Conservation (phyloP, 2,329 filamentous ascomycete genomes). For the Cladosporium sp. region DNA sequence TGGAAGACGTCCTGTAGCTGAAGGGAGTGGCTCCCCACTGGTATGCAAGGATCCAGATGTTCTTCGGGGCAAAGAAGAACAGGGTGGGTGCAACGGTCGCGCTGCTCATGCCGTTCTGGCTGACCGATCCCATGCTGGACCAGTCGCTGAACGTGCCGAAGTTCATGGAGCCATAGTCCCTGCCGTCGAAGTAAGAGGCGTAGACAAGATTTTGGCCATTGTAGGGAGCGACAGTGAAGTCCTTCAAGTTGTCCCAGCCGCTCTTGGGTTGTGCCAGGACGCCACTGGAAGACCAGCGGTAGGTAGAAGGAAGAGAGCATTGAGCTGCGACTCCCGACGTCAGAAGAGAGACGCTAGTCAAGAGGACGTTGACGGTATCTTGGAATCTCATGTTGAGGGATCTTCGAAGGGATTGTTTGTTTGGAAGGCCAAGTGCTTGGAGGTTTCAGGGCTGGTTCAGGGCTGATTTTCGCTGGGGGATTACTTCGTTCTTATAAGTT, state of each 20-base stretch:
- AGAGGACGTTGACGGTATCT: not conserved
- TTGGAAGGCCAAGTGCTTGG: constrained; percentile 8
- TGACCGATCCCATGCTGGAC: constrained; percentile 47
- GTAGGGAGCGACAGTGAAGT: constrained; percentile 55
- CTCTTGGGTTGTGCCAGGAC: constrained; percentile 50
- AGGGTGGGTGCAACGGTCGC: constrained; percentile 56
- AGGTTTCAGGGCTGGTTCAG: constrained; percentile 8
- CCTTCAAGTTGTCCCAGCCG: constrained; percentile 58
- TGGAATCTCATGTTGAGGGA: constrained; percentile 2
- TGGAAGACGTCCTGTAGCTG: constrained; percentile 55
- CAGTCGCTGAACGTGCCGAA: constrained; percentile 55
- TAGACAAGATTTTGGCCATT: constrained; percentile 61
- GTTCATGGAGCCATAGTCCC: constrained; percentile 54
- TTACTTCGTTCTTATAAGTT: constrained; percentile 1
- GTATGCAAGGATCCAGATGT: constrained; percentile 58
- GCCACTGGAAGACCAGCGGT: constrained; percentile 46
- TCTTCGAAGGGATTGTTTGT: not conserved
- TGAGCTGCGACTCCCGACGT: constrained; percentile 8
- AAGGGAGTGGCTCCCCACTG: constrained; percentile 61
- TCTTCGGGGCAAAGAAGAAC: constrained; percentile 60
- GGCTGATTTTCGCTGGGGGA: not conserved
- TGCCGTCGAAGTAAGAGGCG: constrained; percentile 44
- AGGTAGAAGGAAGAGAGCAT: constrained; percentile 53
- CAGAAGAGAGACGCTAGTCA: constrained; percentile 1
- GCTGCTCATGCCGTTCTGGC: constrained; percentile 49